Percentiles rank a stretch among this genome's conserved stretches.
Evolutionary conservation across 306 rosid genomes (phyloP).

Genomic region (Quercus agrifolia): DNA sequence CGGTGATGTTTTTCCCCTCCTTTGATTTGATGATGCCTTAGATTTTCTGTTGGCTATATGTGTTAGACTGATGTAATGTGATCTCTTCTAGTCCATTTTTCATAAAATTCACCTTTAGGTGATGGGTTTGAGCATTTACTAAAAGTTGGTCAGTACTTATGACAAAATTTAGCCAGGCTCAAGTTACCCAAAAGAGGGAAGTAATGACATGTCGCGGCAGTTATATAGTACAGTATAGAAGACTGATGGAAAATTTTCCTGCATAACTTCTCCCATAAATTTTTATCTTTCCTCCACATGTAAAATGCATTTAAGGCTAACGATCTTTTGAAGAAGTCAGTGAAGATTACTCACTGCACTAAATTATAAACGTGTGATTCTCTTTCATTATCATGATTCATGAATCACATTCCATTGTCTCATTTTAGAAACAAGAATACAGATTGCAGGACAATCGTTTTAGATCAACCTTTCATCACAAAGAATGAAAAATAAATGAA

Average conservation of each 20-base stretch:
- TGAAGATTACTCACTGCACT: too few relatives aligned
- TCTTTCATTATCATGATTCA: too few relatives aligned
- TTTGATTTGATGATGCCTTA: not conserved
- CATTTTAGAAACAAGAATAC: too few relatives aligned
- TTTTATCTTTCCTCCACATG: too few relatives aligned
- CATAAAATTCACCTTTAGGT: not conserved
- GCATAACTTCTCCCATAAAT: not conserved
- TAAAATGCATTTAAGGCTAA: too few relatives aligned
- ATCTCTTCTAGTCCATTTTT: not conserved
- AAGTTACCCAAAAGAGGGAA: not conserved
- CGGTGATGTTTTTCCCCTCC: not conserved
- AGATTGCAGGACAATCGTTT: too few relatives aligned
- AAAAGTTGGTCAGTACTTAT: slow-evolving; percentile 13
- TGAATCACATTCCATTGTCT: too few relatives aligned
- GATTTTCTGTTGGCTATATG: not conserved
- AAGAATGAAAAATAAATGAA: too few relatives aligned
- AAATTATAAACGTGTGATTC: too few relatives aligned
- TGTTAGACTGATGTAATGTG: not conserved
- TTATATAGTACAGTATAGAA: not conserved
- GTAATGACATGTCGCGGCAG: not conserved
- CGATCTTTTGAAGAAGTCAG: too few relatives aligned
- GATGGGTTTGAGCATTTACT: slow-evolving; percentile 7
- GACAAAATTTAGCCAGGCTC: not conserved
- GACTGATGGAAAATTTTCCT: not conserved
- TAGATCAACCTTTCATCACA: too few relatives aligned